Evolutionary conservation across 2,329 filamentous ascomycete genomes (phyloP).

Genomic region (Phaeosphaeria sp.): DNA sequence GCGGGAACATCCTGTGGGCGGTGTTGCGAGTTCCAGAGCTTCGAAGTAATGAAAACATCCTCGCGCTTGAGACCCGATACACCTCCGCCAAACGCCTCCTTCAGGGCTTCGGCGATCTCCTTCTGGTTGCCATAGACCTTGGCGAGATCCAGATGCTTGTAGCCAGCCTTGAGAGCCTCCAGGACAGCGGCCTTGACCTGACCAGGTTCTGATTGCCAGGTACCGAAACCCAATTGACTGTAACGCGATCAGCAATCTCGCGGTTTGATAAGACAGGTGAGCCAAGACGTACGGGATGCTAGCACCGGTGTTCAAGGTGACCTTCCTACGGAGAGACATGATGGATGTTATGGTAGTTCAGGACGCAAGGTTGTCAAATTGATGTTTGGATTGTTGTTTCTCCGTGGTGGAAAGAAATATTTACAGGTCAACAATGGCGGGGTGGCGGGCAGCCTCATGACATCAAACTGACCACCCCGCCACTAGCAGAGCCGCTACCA

Average conservation of each 20-base stretch:
- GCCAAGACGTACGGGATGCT: conserved; percentile 74
- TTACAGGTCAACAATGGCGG: not conserved
- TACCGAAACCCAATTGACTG: conserved; percentile 57
- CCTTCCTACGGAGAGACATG: conserved; percentile 48
- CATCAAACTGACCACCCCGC: not conserved
- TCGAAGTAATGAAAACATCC: conserved; percentile 63
- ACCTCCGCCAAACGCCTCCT: conserved; percentile 46
- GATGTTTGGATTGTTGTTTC: not conserved
- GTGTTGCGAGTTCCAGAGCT: conserved; percentile 92
- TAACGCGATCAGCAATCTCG: conserved; percentile 58
- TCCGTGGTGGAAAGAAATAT: not conserved
- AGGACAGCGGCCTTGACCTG: conserved; percentile 52
- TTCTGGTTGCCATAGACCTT: conserved; percentile 43
- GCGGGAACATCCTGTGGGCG: conserved; percentile 69
- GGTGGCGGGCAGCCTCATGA: not conserved
- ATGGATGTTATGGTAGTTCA: conserved; percentile 6
- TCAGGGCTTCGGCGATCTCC: conserved; percentile 35
- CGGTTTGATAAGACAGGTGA: conserved; percentile 60
- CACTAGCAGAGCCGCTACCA: not conserved
- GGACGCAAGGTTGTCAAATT: not conserved
- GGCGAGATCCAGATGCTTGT: conserved; percentile 40
- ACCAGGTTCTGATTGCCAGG: conserved; percentile 41
- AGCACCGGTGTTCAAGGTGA: conserved; percentile 69
- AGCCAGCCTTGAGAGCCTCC: conserved; percentile 40
- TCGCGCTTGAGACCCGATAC: conserved; percentile 57